A percentile compares a stretch with the other conserved stretches of the same genome.
phyloP scores from a whole-genome alignment of 208 protist genomes.

The Wallacemonas sp. region DNA sequence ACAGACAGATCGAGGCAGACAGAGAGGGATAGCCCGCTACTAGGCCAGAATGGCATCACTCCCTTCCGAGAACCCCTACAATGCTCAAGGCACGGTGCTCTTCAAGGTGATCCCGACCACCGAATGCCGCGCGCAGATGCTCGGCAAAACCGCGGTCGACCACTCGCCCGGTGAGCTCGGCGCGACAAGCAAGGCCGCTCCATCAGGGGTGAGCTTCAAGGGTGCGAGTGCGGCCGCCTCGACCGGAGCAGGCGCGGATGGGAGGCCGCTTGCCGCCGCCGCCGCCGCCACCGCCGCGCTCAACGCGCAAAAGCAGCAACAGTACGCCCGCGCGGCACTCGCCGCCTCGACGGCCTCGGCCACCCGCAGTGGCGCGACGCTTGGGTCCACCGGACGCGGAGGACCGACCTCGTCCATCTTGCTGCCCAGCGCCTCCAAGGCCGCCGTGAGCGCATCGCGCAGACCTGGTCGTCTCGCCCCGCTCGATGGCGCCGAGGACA shows the following conservation, averaged over 20 bases:
- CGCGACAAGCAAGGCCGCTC: background rate
- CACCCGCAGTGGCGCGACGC: background rate
- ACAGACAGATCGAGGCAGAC: no score
- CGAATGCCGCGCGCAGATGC: constrained; percentile 24
- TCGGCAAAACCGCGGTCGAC: background rate
- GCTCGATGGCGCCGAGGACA: background rate
- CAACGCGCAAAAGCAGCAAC: background rate
- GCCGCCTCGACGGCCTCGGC: background rate
- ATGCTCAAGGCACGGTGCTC: constrained; percentile 66
- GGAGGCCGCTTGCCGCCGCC: background rate
- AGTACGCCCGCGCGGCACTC: constrained; percentile 1
- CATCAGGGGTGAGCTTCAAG: background rate
- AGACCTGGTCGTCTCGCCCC: background rate
- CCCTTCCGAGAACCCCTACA: constrained; percentile 53
- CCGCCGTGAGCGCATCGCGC: constrained; percentile 1
- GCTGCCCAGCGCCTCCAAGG: constrained; percentile 4
- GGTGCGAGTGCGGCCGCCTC: background rate
- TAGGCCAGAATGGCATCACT: constrained; percentile 15
- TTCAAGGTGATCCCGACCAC: constrained; percentile 52
- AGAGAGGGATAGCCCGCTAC: no score
- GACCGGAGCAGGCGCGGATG: background rate
- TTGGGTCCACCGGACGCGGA: background rate
- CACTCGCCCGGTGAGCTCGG: background rate
- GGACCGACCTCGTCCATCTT: constrained; percentile 5
- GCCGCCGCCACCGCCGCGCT: constrained; percentile 6